Conservation (phyloP, 208 protist genomes). For the Crithidia fasciculata region DNA sequence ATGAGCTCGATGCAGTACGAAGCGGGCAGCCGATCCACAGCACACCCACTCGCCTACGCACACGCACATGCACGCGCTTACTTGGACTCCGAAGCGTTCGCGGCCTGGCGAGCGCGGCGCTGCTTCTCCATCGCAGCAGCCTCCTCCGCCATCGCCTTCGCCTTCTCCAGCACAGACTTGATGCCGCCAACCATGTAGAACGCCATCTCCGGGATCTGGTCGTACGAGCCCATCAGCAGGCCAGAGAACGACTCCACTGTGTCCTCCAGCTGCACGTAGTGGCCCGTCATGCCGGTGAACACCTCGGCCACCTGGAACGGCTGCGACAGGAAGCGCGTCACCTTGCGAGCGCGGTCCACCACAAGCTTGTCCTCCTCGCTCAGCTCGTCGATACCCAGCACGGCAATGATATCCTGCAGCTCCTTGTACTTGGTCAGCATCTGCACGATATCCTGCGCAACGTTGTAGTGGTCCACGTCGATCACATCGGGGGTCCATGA, state of each 20-base stretch:
- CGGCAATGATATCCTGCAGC: constrained; percentile 99
- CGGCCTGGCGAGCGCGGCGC: constrained; percentile 53
- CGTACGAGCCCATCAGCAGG: constrained; percentile 92
- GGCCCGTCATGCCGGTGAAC: constrained; percentile 97
- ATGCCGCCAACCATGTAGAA: constrained; percentile 99
- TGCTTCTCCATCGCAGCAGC: constrained; percentile 69
- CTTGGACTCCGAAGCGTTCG: constrained; percentile 26
- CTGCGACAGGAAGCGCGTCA: constrained; percentile 95
- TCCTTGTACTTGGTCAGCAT: constrained; percentile 98
- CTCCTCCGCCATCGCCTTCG: constrained; percentile 90
- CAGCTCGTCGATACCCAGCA: constrained; percentile 99
- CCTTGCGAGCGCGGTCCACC: constrained; percentile 95
- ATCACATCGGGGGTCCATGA: constrained; percentile 96
- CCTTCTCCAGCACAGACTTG: constrained; percentile 94
- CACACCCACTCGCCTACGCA: too few relatives aligned
- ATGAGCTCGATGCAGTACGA: too few relatives aligned
- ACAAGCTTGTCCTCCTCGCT: constrained; percentile 98
- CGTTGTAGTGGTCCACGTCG: constrained; percentile 97
- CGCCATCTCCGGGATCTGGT: constrained; percentile 96
- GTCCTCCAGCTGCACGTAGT: constrained; percentile 95
- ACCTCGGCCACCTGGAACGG: constrained; percentile 98
- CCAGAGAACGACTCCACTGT: constrained; percentile 95
- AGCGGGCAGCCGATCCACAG: too few relatives aligned
- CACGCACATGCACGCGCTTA: background rate
- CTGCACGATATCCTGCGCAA: constrained; percentile 96